phyloP scores from a whole-genome alignment of 805 yeast genomes.

The Wickerhamiella musiphila region DNA sequence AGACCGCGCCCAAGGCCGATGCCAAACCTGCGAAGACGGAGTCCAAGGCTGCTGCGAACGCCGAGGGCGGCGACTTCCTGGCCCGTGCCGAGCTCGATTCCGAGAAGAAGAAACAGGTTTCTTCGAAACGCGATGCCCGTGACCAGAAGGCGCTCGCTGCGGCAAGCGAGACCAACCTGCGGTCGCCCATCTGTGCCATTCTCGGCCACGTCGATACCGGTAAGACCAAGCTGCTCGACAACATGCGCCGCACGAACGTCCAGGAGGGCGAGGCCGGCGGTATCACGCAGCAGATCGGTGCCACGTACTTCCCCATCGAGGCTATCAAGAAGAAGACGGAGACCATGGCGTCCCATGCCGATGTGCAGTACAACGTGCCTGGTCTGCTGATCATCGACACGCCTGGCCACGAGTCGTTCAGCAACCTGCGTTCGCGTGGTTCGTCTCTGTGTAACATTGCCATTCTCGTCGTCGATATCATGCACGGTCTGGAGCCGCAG shows the following conservation, averaged over 20 bases:
- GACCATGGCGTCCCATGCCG: slow-evolving; percentile 76
- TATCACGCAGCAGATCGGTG: slow-evolving; percentile 99
- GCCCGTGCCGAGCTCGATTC: slow-evolving; percentile 18
- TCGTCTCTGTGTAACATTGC: slow-evolving; percentile 98
- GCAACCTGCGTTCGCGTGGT: slow-evolving; percentile 96
- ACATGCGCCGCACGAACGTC: slow-evolving; percentile 95
- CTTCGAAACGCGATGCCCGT: slow-evolving; percentile 25
- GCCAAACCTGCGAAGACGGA: slow-evolving; percentile 37
- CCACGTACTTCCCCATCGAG: slow-evolving; percentile 95
- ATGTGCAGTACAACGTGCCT: slow-evolving; percentile 75
- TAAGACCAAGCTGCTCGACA: slow-evolving; percentile 91
- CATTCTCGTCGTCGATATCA: slow-evolving; percentile 91
- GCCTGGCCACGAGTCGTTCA: slow-evolving; percentile 99
- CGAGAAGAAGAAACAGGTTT: slow-evolving; percentile 25
- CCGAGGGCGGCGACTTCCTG: slow-evolving; percentile 14
- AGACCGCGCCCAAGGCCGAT: slow-evolving; percentile 29
- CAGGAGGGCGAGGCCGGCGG: slow-evolving; percentile 99
- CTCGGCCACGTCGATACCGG: slow-evolving; percentile 99
- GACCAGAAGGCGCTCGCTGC: slow-evolving; percentile 22
- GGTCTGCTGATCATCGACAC: slow-evolving; percentile 95
- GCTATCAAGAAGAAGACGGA: slow-evolving; percentile 82
- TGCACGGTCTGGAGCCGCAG: slow-evolving; percentile 98
- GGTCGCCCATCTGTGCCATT: slow-evolving; percentile 98
- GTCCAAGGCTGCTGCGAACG: slow-evolving; percentile 16
- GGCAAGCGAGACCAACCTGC: slow-evolving; percentile 39